These are phyloP conservation scores for Trapa incisa DNA, from an alignment of 345 rosid species.

Conservation along the genomic window DNA sequence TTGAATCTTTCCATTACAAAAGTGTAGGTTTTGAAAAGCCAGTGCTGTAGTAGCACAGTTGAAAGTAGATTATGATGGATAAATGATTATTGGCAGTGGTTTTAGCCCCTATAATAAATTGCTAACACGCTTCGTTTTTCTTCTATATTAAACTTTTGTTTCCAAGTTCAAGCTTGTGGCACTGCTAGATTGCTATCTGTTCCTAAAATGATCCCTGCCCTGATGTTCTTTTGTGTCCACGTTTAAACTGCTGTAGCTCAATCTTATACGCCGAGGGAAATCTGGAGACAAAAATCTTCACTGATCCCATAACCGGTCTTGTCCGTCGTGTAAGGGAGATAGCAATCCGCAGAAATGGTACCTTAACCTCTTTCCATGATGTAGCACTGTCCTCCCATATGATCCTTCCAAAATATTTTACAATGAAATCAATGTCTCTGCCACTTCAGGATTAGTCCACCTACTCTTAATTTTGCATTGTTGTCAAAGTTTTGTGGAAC, in stretches of 20 bases:
- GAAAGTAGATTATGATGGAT: not conserved
- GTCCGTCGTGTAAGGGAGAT: constrained; percentile 73
- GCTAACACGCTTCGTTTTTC: not conserved
- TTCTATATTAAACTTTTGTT: not conserved
- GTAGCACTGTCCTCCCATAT: not conserved
- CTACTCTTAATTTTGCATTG: not conserved
- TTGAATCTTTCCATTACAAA: not conserved
- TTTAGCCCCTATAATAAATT: not conserved
- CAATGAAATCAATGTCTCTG: not conserved
- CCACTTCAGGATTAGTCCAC: not conserved
- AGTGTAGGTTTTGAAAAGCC: not conserved
- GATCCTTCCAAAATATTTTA: not conserved
- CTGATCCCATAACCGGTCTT: constrained; percentile 62
- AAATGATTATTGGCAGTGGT: not conserved
- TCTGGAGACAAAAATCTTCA: constrained; percentile 71
- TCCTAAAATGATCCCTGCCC: not conserved
- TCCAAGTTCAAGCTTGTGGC: not conserved
- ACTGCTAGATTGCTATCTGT: not conserved
- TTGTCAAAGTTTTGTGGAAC: not conserved
- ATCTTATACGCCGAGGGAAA: constrained; percentile 74
- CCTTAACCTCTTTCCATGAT: not conserved
- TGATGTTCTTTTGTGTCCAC: not conserved
- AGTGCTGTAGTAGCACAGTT: not conserved
- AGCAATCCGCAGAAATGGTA: constrained; percentile 74
- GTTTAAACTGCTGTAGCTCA: constrained; percentile 23